Percentiles rank a stretch among this genome's conserved stretches.
Evolutionary conservation across 331 rosid genomes (phyloP).

Genomic region (Ulmus americana): DNA sequence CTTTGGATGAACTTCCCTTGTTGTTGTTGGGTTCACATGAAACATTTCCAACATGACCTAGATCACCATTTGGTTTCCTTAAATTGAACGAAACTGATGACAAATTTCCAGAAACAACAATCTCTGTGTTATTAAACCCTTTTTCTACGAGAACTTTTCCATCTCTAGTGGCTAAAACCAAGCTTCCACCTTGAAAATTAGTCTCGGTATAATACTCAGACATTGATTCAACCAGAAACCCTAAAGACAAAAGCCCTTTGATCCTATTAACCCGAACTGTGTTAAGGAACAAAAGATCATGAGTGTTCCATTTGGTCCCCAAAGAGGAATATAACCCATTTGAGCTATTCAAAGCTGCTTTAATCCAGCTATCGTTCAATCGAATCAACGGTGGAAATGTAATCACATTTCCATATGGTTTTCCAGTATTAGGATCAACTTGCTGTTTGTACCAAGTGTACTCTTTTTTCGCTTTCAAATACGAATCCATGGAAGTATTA

Average conservation of each 20-base stretch:
- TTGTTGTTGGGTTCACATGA: conserved; percentile 30
- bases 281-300: conserved; percentile 31
- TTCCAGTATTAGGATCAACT: conserved; percentile 34
- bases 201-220: conserved; percentile 18
- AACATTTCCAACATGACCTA: conserved; percentile 12
- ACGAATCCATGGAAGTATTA: conserved; percentile 32
- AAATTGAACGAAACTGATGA: conserved; percentile 25
- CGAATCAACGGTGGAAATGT: conserved; percentile 2
- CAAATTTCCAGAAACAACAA: conserved; percentile 25
- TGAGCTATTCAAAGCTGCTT: conserved; percentile 24
- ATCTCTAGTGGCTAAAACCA: conserved; percentile 38
- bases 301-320: conserved; percentile 31
- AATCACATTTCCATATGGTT: conserved; percentile 30
- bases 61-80: conserved; percentile 22
- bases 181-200: conserved; percentile 26
- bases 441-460: conserved; percentile 34
- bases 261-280: conserved; percentile 30
- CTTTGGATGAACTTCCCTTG: neutral
- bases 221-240: conserved; percentile 28
- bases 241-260: conserved; percentile 36
- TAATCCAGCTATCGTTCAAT: conserved; percentile 31
- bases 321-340: conserved; percentile 29
- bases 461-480: neutral
- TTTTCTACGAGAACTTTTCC: conserved; percentile 28
- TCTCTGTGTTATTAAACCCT: conserved; percentile 25